Conservation (phyloP, 768 basidiomycete species). For the Rubroboletus pulcherrimus region DNA sequence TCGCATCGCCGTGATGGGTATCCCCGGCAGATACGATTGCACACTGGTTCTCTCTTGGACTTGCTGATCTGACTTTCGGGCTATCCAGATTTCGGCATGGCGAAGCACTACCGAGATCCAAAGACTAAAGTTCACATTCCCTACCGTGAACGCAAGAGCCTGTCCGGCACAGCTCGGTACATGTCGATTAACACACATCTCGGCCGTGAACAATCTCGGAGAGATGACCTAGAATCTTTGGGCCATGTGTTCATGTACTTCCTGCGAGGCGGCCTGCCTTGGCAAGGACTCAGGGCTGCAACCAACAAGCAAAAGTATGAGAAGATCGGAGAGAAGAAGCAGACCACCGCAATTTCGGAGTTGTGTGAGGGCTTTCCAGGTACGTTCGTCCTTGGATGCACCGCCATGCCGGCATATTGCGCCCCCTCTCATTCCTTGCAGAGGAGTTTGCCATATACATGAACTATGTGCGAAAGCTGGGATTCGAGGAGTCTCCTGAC, state of each 20-base stretch:
- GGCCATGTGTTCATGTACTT: slow-evolving; percentile 99
- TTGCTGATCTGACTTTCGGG: slow-evolving; percentile 6
- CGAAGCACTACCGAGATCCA: slow-evolving; percentile 98
- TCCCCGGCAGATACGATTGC: slow-evolving; percentile 1
- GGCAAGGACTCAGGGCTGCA: slow-evolving; percentile 96
- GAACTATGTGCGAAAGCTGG: slow-evolving; percentile 98
- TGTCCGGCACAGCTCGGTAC: slow-evolving; percentile 96
- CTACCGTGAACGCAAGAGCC: slow-evolving; percentile 96
- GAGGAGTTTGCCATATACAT: slow-evolving; percentile 99
- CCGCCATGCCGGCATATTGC: neutral
- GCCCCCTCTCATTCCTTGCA: slow-evolving; percentile 2
- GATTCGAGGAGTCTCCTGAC: slow-evolving; percentile 96
- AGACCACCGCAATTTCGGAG: slow-evolving; percentile 86
- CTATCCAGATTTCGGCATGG: slow-evolving; percentile 92
- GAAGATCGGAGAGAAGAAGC: slow-evolving; percentile 99
- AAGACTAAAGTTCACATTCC: slow-evolving; percentile 98
- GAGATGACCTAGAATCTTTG: slow-evolving; percentile 94
- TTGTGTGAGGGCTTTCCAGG: slow-evolving; percentile 97
- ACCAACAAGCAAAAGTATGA: slow-evolving; percentile 99
- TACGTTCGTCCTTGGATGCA: slow-evolving; percentile 23
- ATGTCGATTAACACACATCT: slow-evolving; percentile 99
- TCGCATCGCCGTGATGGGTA: neutral
- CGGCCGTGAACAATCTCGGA: slow-evolving; percentile 89
- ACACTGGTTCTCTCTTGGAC: neutral
- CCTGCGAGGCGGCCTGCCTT: slow-evolving; percentile 90